Evolutionary conservation across 2,329 filamentous ascomycete genomes (phyloP).

Genomic region (Septoria linicola): DNA sequence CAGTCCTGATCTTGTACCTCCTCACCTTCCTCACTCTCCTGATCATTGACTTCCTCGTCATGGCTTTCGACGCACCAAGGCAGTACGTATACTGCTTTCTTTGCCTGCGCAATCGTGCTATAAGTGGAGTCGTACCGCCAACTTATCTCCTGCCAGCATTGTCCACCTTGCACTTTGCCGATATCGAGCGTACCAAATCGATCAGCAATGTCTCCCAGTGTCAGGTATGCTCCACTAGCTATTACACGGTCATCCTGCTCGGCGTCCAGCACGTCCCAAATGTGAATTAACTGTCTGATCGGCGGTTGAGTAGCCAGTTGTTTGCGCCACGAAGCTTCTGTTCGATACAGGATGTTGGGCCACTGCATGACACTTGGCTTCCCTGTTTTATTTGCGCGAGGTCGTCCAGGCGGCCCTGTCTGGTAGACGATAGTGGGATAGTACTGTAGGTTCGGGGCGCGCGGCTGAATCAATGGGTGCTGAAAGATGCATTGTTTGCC

Average conservation of each 20-base stretch:
- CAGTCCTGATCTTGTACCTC: too few species aligned
- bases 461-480: background rate
- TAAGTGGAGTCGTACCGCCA: background rate
- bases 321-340: constrained; percentile 1
- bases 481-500: background rate
- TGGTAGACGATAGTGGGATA: too few species aligned
- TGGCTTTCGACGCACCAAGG: background rate
- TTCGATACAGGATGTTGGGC: background rate
- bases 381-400: background rate
- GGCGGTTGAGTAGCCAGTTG: constrained; percentile 15
- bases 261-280: background rate
- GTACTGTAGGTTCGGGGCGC: background rate
- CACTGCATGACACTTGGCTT: background rate
- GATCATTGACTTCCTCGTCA: background rate
- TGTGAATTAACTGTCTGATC: background rate
- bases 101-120: background rate
- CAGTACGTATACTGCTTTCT: background rate
- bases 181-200: background rate
- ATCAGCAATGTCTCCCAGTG: background rate
- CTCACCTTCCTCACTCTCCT: background rate
- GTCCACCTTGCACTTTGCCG: background rate
- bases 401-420: background rate
- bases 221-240: background rate
- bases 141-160: background rate
- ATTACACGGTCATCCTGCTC: background rate